Percentiles rank a stretch among this genome's conserved stretches.
Conservation (phyloP, 2,329 filamentous ascomycete genomes). For the Geosmithia flava region DNA sequence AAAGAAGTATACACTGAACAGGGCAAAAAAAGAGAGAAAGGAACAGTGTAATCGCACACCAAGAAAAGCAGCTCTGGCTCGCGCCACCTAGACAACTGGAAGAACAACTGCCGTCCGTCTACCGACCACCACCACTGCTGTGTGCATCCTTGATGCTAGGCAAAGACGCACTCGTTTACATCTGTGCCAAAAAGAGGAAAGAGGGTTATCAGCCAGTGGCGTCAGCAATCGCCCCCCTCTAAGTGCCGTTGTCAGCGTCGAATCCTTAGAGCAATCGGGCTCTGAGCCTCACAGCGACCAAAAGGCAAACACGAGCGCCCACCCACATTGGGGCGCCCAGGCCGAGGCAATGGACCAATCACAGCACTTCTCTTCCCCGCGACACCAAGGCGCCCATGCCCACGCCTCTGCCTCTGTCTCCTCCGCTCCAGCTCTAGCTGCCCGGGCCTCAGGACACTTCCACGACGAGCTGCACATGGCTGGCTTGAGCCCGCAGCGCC, state of each 20-base stretch:
- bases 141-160: neutral
- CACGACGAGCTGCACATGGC: conserved; percentile 43
- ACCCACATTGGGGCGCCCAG: neutral
- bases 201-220: too few species aligned
- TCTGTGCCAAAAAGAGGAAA: neutral
- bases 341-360: conserved; percentile 23
- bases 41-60: too few species aligned
- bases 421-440: conserved; percentile 5
- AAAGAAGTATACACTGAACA: neutral
- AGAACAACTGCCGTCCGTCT: too few species aligned
- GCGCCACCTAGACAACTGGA: neutral
- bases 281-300: neutral
- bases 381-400: conserved; percentile 7
- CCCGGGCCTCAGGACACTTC: conserved; percentile 11
- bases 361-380: conserved; percentile 20
- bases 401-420: conserved; percentile 1
- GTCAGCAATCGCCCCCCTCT: too few species aligned
- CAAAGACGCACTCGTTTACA: neutral
- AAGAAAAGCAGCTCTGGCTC: neutral
- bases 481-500: conserved; percentile 27
- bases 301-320: neutral
- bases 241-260: too few species aligned
- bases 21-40: neutral
- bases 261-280: neutral
- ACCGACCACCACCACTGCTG: neutral